Evolutionary conservation across 2,329 filamentous ascomycete species (phyloP), one percentile per base, ranked within the genome.

Genomic region (Xylariaceae sp.): DNA sequence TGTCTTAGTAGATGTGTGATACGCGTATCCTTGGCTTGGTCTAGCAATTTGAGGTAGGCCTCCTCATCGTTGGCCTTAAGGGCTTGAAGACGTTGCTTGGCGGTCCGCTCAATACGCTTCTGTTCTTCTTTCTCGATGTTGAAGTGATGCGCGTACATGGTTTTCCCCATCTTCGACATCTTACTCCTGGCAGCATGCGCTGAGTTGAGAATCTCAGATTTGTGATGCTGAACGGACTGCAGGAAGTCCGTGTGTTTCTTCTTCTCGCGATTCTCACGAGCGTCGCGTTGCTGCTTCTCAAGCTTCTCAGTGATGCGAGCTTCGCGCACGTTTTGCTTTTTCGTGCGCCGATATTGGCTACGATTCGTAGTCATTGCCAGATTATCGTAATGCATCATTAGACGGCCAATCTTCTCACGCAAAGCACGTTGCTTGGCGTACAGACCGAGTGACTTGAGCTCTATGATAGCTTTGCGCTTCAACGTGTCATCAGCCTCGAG

Each of bases 51-150:
- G 76, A 99, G 85, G 73, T 99, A 99, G 0, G 95, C 96, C 77
- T 98, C 95, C 79, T 99, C 95, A 74, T 99, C 95, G 86, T 99
- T 96, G 68, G 95, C 93, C 79, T 97, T 98, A 73, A 99, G 83
- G 59, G 95, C 95, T 75, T 98, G 93, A 64, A 99, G 87, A 97
- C 95, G 95, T 76, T 99, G 95, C 81, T 99, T 99, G 62, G 95
- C 95, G 9, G 93, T 99, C 62, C 95, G 86, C 79, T 99, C 95
- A 64, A 99, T 90, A 61, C 95, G 90, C 80, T 96, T 98, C 82
- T 98, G 93, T 77, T 99, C 95, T 80, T 99, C 95, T 78, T 96
- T 96, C 74, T 99, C 95, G 72, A 99, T 98, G 73, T 93, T 91
- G 75, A 93, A 90, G 74, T 99, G 95, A 59, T 96, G 93, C 54